A percentile compares a stretch with the other conserved stretches of the same genome.
These are phyloP conservation scores for Nannochloropsis salina DNA, from an alignment of 108 stramenopile species.

Conservation along the genomic window DNA sequence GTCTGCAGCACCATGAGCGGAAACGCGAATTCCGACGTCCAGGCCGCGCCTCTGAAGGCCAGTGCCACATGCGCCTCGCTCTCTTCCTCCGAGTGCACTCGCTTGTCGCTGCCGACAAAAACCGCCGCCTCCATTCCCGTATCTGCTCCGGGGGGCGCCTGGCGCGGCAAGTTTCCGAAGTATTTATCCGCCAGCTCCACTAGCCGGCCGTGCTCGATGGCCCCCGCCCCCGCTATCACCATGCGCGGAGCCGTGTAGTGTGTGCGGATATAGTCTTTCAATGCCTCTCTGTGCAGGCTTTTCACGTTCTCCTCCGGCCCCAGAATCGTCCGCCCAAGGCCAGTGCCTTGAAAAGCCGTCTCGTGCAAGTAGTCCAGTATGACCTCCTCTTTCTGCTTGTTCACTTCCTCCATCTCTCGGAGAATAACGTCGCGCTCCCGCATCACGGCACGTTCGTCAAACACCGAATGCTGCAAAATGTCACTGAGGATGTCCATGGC, in stretches of 20 bases:
- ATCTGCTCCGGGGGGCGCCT: constrained; percentile 55
- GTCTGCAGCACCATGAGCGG: constrained; percentile 97
- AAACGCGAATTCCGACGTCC: constrained; percentile 94
- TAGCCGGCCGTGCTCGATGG: constrained; percentile 78
- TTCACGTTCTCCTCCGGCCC: constrained; percentile 89
- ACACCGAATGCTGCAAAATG: constrained; percentile 74
- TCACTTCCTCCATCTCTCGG: constrained; percentile 97
- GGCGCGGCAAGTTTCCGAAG: constrained; percentile 74
- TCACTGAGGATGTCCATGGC: constrained; percentile 95
- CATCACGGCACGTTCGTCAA: constrained; percentile 77
- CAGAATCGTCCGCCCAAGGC: constrained; percentile 92
- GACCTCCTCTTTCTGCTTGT: constrained; percentile 95
- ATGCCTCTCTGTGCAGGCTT: constrained; percentile 68
- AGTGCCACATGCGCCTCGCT: constrained; percentile 78
- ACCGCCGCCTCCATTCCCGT: constrained; percentile 61
- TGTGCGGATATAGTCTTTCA: constrained; percentile 80
- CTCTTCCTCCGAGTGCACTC: constrained; percentile 76
- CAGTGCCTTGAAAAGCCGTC: constrained; percentile 85
- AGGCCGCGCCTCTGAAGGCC: constrained; percentile 90
- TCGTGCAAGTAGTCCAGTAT: constrained; percentile 96
- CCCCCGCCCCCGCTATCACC: constrained; percentile 96
- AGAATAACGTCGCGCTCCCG: constrained; percentile 96
- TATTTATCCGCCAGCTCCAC: constrained; percentile 76
- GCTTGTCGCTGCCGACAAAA: constrained; percentile 89
- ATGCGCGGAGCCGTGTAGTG: constrained; percentile 98